Conservation (phyloP, 1,284 basidiomycete species). For the Ceratobasidium papillatum region DNA sequence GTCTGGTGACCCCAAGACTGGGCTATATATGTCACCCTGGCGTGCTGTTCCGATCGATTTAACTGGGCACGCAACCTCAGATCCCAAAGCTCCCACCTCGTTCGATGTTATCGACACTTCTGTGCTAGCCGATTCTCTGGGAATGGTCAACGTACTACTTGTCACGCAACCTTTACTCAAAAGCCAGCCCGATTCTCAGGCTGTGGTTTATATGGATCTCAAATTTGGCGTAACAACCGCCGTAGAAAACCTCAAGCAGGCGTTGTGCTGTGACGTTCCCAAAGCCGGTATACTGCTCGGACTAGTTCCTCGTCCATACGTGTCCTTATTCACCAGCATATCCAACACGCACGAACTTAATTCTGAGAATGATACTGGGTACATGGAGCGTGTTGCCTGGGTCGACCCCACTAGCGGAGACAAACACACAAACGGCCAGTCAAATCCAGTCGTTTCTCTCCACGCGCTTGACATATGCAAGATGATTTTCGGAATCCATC, state of each 20-base stretch:
- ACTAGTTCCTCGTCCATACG: conserved; percentile 18
- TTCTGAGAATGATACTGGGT: not conserved
- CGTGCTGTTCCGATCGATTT: conserved; percentile 53
- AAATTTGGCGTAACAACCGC: too few relatives aligned
- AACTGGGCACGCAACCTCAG: conserved; percentile 50
- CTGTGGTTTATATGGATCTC: conserved; percentile 25
- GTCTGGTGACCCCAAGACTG: not conserved
- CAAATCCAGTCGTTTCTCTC: not conserved
- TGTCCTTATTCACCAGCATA: conserved; percentile 5
- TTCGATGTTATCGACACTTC: conserved; percentile 67
- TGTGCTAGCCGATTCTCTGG: conserved; percentile 61
- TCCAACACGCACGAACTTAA: conserved; percentile 15
- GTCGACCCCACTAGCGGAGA: not conserved
- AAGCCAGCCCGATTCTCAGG: not conserved
- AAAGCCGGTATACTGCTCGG: conserved; percentile 4
- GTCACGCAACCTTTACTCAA: conserved; percentile 25
- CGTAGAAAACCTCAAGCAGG: not conserved
- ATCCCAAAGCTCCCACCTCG: conserved; percentile 7
- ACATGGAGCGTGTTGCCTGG: conserved; percentile 17
- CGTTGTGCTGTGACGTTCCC: not conserved
- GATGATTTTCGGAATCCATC: not conserved
- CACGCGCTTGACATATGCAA: not conserved
- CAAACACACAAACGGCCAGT: not conserved
- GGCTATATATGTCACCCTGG: conserved; percentile 53
- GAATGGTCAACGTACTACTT: conserved; percentile 1